Evolutionary conservation across 2,329 filamentous ascomycete species (phyloP), one percentile per base, ranked within the genome.

Genomic region (Elsinoe fawcettii): DNA sequence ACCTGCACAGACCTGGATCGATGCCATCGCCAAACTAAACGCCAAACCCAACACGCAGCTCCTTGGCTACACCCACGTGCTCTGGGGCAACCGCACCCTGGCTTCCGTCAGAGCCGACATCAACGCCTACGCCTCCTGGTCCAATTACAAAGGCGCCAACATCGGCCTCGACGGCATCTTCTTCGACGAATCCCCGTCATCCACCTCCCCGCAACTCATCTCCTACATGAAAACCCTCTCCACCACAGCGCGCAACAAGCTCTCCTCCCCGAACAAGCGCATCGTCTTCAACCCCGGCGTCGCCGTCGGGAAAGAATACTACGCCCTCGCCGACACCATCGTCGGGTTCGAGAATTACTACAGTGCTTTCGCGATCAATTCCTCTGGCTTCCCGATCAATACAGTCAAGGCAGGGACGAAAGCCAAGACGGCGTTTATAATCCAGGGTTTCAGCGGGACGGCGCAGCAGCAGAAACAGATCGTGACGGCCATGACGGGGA

Each of bases 1-100:
- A 51, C 57, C 59, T 23, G 61, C 62, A 18, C 47, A 54, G 22
- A 51, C 41, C 39, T 65, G 67, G 56, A 57, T 65, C 32, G 62
- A 61, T 41, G 62, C 63, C 54, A 58, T 68, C 18, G 60, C 63
- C 2, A 62, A 59, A 6, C 61, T 67, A 25, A 67, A 67, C 58
- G 57, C 61, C 12, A 56, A 61, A 36, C 32, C 37, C 44, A 68
- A 67, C 57, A 62, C 66, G 34, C 60, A 59, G 12, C 63, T 63
- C 11, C 49, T 67, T 16, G 66, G 65, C 43, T 68, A 68, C 57
- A 60, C 67, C 2, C 59, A 62, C 27, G 57, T 62, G n/a, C 59
- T 61, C 32, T 67, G 63, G 46, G 65, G 61, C 57, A 62, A 60
- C 9, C 60, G 64, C 39, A 58, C 61, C 11, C 32, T 59, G 11